phyloP scores from a whole-genome alignment of 2,329 filamentous ascomycete species.

The Bipolaris cookei region DNA sequence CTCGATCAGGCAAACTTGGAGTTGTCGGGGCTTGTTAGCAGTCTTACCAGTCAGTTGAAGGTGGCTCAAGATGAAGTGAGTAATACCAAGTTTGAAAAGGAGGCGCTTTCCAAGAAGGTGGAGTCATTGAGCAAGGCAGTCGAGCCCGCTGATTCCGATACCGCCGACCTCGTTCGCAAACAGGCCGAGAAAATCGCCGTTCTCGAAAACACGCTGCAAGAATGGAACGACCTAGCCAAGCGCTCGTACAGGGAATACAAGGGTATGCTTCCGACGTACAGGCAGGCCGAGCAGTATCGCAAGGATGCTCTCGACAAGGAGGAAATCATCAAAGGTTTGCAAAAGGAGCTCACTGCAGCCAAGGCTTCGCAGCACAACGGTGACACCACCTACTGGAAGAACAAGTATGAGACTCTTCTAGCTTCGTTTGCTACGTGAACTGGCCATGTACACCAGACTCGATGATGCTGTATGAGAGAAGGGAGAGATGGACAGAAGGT shows the following conservation, averaged over 20 bases:
- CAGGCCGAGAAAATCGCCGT: conserved; percentile 19
- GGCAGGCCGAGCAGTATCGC: conserved; percentile 28
- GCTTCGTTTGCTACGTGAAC: conserved; percentile 9
- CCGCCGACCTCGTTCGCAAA: not conserved
- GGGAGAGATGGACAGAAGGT: not conserved
- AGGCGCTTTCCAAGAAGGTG: conserved; percentile 14
- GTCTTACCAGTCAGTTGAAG: conserved; percentile 19
- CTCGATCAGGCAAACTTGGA: conserved; percentile 12
- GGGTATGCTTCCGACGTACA: conserved; percentile 28
- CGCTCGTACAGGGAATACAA: conserved; percentile 37
- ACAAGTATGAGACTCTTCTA: conserved; percentile 34
- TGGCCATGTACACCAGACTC: not conserved
- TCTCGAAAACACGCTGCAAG: conserved; percentile 17
- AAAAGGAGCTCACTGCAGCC: conserved; percentile 23
- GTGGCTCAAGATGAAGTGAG: conserved; percentile 6
- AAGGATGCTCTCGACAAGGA: conserved; percentile 22
- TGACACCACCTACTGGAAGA: conserved; percentile 33
- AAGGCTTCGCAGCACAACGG: conserved; percentile 23
- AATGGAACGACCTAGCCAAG: conserved; percentile 37
- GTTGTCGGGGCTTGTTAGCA: conserved; percentile 14
- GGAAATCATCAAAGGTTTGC: conserved; percentile 24
- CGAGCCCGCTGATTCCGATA: not conserved
- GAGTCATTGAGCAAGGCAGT: conserved; percentile 1
- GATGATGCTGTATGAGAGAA: not conserved
- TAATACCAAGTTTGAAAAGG: conserved; percentile 9